A percentile compares a stretch with the other conserved stretches of the same genome.
phyloP scores from a whole-genome alignment of 305 asterid species.

The Fraxinus floribunda region DNA sequence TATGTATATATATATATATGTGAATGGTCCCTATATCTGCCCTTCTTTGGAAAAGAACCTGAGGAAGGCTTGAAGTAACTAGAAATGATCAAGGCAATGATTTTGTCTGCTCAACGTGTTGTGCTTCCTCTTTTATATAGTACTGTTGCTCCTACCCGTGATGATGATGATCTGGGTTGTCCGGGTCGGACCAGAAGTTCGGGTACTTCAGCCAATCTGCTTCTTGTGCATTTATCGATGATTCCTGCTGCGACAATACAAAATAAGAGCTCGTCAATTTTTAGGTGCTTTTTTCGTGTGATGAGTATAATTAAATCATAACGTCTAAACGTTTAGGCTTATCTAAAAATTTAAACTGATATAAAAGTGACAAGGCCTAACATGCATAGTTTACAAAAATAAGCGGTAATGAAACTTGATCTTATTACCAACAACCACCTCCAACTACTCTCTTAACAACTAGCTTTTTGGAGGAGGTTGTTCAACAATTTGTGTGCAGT shows the following conservation, averaged over 20 bases:
- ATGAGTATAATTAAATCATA: not conserved
- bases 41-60: not conserved
- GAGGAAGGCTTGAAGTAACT: constrained; percentile 30
- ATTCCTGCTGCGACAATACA: constrained; percentile 48
- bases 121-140: constrained; percentile 1
- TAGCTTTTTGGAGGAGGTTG: not conserved
- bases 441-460: not conserved
- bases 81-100: constrained; percentile 23
- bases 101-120: constrained; percentile 28
- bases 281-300: not conserved
- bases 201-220: constrained; percentile 97
- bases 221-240: constrained; percentile 73
- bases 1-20: not conserved
- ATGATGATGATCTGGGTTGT: constrained; percentile 95
- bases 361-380: not conserved
- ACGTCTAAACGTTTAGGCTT: not conserved
- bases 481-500: not conserved
- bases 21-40: constrained; percentile 31
- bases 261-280: not conserved
- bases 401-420: not conserved
- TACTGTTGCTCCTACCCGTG: not conserved
- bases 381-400: not conserved
- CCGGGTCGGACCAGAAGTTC: constrained; percentile 86
- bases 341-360: not conserved
- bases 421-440: not conserved